A percentile compares a stretch with the other conserved stretches of the same genome.
Evolutionary conservation across 2,329 filamentous ascomycete genomes (phyloP).

Genomic region (Cadophora luteo-olivacea): DNA sequence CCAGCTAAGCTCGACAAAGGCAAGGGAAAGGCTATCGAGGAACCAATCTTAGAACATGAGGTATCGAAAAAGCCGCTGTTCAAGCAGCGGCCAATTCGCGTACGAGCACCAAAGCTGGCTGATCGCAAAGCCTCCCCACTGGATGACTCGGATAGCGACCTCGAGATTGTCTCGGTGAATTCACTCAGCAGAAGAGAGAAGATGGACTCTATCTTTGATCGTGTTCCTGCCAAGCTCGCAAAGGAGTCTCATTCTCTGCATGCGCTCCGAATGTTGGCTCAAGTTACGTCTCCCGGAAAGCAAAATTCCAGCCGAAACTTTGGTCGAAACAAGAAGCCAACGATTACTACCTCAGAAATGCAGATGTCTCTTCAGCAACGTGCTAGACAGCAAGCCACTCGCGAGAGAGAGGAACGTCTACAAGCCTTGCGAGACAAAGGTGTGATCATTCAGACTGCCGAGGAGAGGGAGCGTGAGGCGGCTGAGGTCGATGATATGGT

Average conservation of each 20-base stretch:
- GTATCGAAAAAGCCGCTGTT: slow-evolving; percentile 34
- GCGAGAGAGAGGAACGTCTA: slow-evolving; percentile 78
- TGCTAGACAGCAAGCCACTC: slow-evolving; percentile 79
- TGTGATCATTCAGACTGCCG: slow-evolving; percentile 80
- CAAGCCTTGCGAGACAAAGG: slow-evolving; percentile 81
- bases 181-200: slow-evolving; percentile 51
- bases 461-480: slow-evolving; percentile 84
- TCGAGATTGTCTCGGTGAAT: slow-evolving; percentile 46
- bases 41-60: slow-evolving; percentile 24
- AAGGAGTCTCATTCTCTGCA: slow-evolving; percentile 69
- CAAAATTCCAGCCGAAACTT: slow-evolving; percentile 50
- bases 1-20: slow-evolving; percentile 56
- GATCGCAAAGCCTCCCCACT: slow-evolving; percentile 46
- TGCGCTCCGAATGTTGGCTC: slow-evolving; percentile 75
- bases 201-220: slow-evolving; percentile 72
- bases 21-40: slow-evolving; percentile 62
- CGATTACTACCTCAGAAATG: slow-evolving; percentile 74
- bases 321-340: slow-evolving; percentile 52
- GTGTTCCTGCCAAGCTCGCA: slow-evolving; percentile 66
- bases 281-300: slow-evolving; percentile 69
- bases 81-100: slow-evolving; percentile 45
- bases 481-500: slow-evolving; percentile 88
- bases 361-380: slow-evolving; percentile 71
- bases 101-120: slow-evolving; percentile 49
- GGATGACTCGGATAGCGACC: slow-evolving; percentile 55